Conservation (phyloP, 176 grass and related monocot species). For the Elaeis guineensis region DNA sequence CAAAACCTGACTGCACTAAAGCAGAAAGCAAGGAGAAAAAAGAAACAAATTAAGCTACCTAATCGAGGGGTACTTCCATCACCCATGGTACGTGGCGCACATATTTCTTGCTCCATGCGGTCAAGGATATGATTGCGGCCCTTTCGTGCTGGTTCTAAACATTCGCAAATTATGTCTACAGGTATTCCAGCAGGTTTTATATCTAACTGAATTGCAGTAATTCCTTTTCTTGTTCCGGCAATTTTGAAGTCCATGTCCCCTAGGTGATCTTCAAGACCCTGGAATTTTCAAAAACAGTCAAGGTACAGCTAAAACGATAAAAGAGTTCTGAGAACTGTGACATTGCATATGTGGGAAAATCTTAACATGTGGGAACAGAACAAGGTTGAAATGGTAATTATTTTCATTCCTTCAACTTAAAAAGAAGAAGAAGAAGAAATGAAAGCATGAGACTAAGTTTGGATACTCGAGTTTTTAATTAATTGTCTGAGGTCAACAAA, state of each 20-base stretch:
- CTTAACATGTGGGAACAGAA: no score
- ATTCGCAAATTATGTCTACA: slow-evolving; percentile 89
- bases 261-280: slow-evolving; percentile 96
- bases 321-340: no score
- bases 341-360: no score
- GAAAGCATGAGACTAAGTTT: no score
- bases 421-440: no score
- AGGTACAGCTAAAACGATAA: no score
- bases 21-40: neutral
- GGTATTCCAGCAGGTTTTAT: slow-evolving; percentile 99
- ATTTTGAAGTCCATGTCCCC: slow-evolving; percentile 99
- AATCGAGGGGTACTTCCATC: slow-evolving; percentile 72
- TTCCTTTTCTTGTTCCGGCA: slow-evolving; percentile 86
- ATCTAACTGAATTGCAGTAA: slow-evolving; percentile 95
- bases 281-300: slow-evolving; percentile 13
- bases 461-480: no score
- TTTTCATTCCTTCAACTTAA: no score
- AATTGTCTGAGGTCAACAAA: no score
- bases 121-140: slow-evolving; percentile 85
- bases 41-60: slow-evolving; percentile 38
- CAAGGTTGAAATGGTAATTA: no score
- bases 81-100: slow-evolving; percentile 57
- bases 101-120: slow-evolving; percentile 88
- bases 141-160: slow-evolving; percentile 71
- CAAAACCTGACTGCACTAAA: neutral